A percentile compares a stretch with the other conserved stretches of the same genome.
These are phyloP conservation scores for Raphidocelis subcapitata DNA, from an alignment of 139 green algal species.

Conservation along the genomic window DNA sequence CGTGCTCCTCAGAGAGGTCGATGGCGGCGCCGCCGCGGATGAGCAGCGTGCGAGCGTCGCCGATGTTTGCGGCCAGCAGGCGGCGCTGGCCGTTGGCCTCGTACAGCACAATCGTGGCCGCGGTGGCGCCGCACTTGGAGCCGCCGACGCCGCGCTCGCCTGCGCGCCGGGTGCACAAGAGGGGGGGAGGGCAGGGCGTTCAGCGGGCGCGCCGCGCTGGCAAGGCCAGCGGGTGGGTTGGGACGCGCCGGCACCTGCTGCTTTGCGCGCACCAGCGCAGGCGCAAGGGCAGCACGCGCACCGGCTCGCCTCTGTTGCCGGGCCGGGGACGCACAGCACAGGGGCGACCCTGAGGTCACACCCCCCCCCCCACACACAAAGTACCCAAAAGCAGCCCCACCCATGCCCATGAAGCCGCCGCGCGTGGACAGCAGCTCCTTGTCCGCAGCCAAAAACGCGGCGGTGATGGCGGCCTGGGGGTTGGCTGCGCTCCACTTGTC, in stretches of 20 bases:
- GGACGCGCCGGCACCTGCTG: too few relatives aligned
- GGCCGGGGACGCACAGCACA: too few relatives aligned
- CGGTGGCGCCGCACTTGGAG: conserved; percentile 86
- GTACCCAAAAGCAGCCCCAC: too few relatives aligned
- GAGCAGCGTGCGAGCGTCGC: conserved; percentile 88
- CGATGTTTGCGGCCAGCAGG: conserved; percentile 85
- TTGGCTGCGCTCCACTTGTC: conserved; percentile 51
- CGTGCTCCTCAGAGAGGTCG: conserved; percentile 88
- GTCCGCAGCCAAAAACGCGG: conserved; percentile 59
- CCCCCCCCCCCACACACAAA: too few relatives aligned
- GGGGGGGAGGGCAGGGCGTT: too few relatives aligned
- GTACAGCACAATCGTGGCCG: conserved; percentile 56
- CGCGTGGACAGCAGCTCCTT: conserved; percentile 61
- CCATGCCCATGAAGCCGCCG: conserved; percentile 76
- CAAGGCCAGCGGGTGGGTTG: too few relatives aligned
- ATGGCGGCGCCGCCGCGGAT: conserved; percentile 45
- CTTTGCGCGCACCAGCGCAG: too few relatives aligned
- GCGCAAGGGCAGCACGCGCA: too few relatives aligned
- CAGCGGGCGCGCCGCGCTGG: too few relatives aligned
- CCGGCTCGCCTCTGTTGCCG: too few relatives aligned
- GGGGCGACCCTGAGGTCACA: too few relatives aligned
- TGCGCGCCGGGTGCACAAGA: not conserved
- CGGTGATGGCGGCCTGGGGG: conserved; percentile 43
- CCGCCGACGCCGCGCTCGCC: conserved; percentile 86
- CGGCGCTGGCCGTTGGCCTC: conserved; percentile 14